Evolutionary conservation across 78 protist species (phyloP).

Genomic region (Protostelium mycophagum): DNA sequence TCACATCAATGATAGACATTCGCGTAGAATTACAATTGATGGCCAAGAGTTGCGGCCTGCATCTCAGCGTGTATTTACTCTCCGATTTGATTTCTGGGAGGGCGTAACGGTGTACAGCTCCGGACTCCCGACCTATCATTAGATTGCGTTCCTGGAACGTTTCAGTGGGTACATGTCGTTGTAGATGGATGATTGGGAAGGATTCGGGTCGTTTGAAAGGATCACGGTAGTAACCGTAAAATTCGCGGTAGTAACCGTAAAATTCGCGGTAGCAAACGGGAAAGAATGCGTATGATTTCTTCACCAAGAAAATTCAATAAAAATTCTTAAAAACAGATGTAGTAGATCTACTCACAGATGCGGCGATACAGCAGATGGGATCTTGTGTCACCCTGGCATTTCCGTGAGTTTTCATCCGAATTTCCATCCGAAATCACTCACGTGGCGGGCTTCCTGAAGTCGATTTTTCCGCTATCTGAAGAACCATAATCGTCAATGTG

Average conservation of each 20-base stretch:
- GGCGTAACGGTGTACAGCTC: conserved; percentile 11
- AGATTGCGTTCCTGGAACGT: neutral
- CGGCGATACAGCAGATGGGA: conserved; percentile 13
- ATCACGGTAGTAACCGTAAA: no score
- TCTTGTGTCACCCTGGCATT: neutral
- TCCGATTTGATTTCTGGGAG: conserved; percentile 40
- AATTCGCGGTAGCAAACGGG: no score
- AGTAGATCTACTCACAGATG: neutral
- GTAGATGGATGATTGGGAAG: no score
- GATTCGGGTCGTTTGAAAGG: no score
- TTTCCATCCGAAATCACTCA: no score
- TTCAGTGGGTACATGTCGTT: no score
- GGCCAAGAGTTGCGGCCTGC: conserved; percentile 35
- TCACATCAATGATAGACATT: conserved; percentile 59
- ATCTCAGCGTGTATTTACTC: neutral
- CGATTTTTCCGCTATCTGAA: neutral
- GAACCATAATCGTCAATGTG: conserved; percentile 51
- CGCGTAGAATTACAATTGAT: conserved; percentile 62
- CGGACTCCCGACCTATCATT: conserved; percentile 52
- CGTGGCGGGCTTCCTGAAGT: neutral
- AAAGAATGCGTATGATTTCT: no score
- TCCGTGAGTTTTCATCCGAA: no score
- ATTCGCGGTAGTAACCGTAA: no score
- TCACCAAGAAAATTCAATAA: no score
- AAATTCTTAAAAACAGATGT: neutral